These are phyloP conservation scores for Fonsecaea monophora DNA, from an alignment of 2,329 filamentous ascomycete genomes.

Conservation along the genomic window DNA sequence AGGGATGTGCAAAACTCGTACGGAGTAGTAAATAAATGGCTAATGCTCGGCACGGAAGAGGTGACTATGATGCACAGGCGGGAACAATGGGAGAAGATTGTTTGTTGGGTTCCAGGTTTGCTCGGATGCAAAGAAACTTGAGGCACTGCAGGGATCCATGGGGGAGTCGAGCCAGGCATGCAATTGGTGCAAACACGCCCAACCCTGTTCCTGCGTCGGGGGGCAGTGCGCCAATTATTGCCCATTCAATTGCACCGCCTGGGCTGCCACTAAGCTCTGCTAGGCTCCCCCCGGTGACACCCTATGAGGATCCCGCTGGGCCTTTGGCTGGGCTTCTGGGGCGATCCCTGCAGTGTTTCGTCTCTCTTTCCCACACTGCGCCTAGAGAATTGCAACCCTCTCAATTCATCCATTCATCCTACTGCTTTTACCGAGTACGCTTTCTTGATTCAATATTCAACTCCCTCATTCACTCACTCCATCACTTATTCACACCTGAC, in stretches of 20 bases:
- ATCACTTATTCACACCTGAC: conserved; percentile 21
- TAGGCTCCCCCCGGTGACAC: background rate
- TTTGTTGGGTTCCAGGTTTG: conserved; percentile 4
- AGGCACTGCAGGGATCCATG: conserved; percentile 9
- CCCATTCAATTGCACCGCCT: conserved; percentile 2
- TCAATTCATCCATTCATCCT: background rate
- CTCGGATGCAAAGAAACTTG: background rate
- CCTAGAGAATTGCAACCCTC: conserved; percentile 2
- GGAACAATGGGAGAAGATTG: conserved; percentile 13
- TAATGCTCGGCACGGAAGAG: conserved; percentile 18
- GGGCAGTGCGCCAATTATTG: conserved; percentile 17
- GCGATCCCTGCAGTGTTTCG: conserved; percentile 1
- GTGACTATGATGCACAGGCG: background rate
- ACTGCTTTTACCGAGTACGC: background rate
- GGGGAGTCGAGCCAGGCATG: background rate
- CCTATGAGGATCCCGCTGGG: background rate
- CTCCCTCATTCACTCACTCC: conserved; percentile 18
- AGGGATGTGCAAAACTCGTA: conserved; percentile 3
- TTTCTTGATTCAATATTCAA: conserved; percentile 3
- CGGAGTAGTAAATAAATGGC: background rate
- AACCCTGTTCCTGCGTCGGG: background rate
- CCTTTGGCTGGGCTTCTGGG: background rate
- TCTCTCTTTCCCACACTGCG: background rate
- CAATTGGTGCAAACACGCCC: conserved; percentile 14
- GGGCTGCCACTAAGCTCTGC: background rate